Base-by-base conservation (phyloP, 2,329 filamentous ascomycete species). In the Bipolaris zeicola region DNA sequence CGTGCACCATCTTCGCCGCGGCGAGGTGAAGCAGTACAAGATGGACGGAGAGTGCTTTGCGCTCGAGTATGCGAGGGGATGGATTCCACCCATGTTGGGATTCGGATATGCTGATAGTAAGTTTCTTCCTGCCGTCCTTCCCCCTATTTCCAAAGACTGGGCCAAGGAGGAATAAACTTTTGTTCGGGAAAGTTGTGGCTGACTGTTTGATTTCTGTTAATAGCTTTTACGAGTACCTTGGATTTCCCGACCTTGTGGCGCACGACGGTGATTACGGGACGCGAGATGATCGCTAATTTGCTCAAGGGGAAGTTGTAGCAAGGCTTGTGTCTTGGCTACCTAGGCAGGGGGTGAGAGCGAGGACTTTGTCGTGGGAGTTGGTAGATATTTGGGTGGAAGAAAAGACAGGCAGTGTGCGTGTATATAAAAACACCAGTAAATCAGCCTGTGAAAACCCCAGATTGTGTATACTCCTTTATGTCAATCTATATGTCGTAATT, bases 21-120 rank as follows among this genome's bases (percentile, higher is more conserved):
- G 90, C 65, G 78, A 81, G 56, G 89, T 88, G 57, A 92, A 91
- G 83, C 91, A 95, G 83, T 94, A 94, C 80, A 87, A 85, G 79
- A 92, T 93, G 88, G 86, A 89, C 60, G 83, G 84, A 55, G 81
- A 79, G 57, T 92, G 89, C 81, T 93, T 92, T 78, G 91, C 91
- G 50, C 83, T 95, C 66, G 91, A 94, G 82, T 91, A 93, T 77
- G 90, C 90, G 44, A 83, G 89, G 65, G 92, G 92, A 62, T 96
- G 91, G 91, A 96, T 96, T 77, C 92, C 92, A 44, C 90, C 90
- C 55, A 96, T 96, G 92, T 81, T 96, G 49, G 89, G 90, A 76
- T 96, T 96, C 76, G 92, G 92, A 58, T 94, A 89, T 75, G 90
- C 91, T 61, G 92, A 96, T 77, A 87, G 68, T 71, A 66, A 66